These are phyloP conservation scores for Candida suzukii DNA, from an alignment of 805 yeast genomes.

Conservation along the genomic window DNA sequence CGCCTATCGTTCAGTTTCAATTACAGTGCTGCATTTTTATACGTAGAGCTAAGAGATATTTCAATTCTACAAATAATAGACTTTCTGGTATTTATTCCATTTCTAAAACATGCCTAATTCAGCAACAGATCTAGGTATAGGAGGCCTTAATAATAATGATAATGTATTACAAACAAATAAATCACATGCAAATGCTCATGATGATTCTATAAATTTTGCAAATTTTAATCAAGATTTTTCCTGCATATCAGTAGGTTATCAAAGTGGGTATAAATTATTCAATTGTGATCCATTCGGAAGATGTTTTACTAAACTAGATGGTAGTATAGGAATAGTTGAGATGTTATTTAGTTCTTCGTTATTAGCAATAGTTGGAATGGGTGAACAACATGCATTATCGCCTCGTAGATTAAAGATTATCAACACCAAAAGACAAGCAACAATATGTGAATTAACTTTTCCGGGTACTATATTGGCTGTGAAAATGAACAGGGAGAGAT, in stretches of 20 bases:
- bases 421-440: constrained; percentile 64
- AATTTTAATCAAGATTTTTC: constrained; percentile 83
- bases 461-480: constrained; percentile 74
- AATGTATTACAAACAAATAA: neutral
- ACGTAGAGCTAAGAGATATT: too few relatives aligned
- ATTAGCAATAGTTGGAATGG: constrained; percentile 77
- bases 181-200: neutral
- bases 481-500: constrained; percentile 73
- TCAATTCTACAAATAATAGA: too few relatives aligned
- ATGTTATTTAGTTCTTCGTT: constrained; percentile 88
- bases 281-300: constrained; percentile 82
- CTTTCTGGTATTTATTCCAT: too few relatives aligned
- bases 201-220: constrained; percentile 36
- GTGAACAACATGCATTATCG: constrained; percentile 63
- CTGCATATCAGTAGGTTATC: constrained; percentile 70
- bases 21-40: too few relatives aligned
- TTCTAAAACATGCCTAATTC: too few relatives aligned
- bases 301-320: constrained; percentile 46
- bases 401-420: constrained; percentile 82
- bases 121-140: too few relatives aligned
- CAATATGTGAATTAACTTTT: constrained; percentile 85
- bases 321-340: constrained; percentile 72
- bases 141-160: too few relatives aligned
- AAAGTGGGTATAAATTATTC: constrained; percentile 62
- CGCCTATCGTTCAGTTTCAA: too few relatives aligned